phyloP scores from a whole-genome alignment of 768 basidiomycete species.

The Cyclocybe cylindracea region DNA sequence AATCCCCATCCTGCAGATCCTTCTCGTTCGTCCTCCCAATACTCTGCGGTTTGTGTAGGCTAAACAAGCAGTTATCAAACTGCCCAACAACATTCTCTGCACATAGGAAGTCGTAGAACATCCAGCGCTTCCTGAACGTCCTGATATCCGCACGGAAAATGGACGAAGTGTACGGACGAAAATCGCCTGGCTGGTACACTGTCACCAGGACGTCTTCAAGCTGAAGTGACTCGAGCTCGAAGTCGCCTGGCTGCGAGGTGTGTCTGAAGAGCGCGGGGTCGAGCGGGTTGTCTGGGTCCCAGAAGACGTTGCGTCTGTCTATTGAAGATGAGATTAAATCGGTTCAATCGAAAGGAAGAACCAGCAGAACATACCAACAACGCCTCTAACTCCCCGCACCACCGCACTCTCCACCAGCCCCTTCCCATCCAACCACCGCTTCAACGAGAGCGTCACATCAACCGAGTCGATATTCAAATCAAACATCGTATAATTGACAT shows the following conservation, averaged over 20 bases:
- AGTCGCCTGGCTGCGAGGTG: slow-evolving; percentile 74
- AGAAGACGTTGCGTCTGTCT: slow-evolving; percentile 88
- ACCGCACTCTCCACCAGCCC: slow-evolving; percentile 90
- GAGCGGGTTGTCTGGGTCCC: slow-evolving; percentile 81
- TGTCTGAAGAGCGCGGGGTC: slow-evolving; percentile 85
- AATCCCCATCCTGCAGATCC: slow-evolving; percentile 80
- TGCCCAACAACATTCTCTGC: slow-evolving; percentile 97
- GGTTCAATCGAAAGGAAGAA: not conserved
- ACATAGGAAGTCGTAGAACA: slow-evolving; percentile 93
- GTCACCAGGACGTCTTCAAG: slow-evolving; percentile 94
- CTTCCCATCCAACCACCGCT: slow-evolving; percentile 94
- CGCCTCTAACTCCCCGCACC: slow-evolving; percentile 91
- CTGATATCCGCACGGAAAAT: slow-evolving; percentile 92
- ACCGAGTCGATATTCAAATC: slow-evolving; percentile 93
- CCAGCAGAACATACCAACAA: slow-evolving; percentile 64
- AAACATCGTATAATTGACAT: slow-evolving; percentile 84
- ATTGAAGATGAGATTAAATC: not conserved
- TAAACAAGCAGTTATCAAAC: slow-evolving; percentile 96
- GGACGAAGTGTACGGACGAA: slow-evolving; percentile 88
- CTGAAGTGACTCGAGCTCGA: slow-evolving; percentile 86
- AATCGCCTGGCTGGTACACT: slow-evolving; percentile 90
- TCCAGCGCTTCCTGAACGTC: slow-evolving; percentile 86
- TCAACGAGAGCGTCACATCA: slow-evolving; percentile 90
- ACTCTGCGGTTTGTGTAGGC: slow-evolving; percentile 93
- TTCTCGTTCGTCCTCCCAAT: slow-evolving; percentile 88